phyloP scores from a whole-genome alignment of 2,329 filamentous ascomycete species.

The Xylaria sp. region DNA sequence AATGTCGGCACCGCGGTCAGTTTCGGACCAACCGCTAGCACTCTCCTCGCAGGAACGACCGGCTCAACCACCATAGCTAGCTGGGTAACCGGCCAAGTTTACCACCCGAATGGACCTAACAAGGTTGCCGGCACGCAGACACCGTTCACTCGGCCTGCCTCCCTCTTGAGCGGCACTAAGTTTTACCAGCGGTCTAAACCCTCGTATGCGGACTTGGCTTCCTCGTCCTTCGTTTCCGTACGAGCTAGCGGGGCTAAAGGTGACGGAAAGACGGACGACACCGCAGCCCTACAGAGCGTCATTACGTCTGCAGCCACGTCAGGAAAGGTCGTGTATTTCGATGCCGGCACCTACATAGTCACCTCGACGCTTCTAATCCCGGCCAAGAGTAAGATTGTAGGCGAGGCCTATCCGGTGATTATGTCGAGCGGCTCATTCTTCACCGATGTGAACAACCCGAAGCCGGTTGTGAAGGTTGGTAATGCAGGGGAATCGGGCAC shows the following conservation, averaged over 20 bases:
- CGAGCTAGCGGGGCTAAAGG: constrained; percentile 76
- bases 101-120: constrained; percentile 59
- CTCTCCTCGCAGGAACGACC: constrained; percentile 66
- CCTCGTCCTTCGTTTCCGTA: constrained; percentile 73
- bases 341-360: constrained; percentile 71
- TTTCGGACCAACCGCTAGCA: constrained; percentile 56
- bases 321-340: constrained; percentile 69
- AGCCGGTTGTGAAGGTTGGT: constrained; percentile 69
- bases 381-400: constrained; percentile 65
- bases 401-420: constrained; percentile 66
- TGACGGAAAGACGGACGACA: constrained; percentile 81
- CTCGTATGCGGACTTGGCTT: constrained; percentile 72
- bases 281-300: constrained; percentile 74
- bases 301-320: constrained; percentile 65
- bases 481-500: constrained; percentile 65
- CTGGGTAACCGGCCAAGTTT: constrained; percentile 76
- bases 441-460: constrained; percentile 60
- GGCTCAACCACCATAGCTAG: constrained; percentile 60
- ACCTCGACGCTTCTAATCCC: constrained; percentile 65
- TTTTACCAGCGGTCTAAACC: constrained; percentile 83
- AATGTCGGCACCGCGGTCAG: constrained; percentile 58
- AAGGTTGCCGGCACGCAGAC: constrained; percentile 61
- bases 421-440: constrained; percentile 64
- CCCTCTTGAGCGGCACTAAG: constrained; percentile 63
- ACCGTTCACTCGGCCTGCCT: constrained; percentile 60